Evolutionary conservation across 2,329 filamentous ascomycete species (phyloP).

Genomic region (Zasmidium angulare): DNA sequence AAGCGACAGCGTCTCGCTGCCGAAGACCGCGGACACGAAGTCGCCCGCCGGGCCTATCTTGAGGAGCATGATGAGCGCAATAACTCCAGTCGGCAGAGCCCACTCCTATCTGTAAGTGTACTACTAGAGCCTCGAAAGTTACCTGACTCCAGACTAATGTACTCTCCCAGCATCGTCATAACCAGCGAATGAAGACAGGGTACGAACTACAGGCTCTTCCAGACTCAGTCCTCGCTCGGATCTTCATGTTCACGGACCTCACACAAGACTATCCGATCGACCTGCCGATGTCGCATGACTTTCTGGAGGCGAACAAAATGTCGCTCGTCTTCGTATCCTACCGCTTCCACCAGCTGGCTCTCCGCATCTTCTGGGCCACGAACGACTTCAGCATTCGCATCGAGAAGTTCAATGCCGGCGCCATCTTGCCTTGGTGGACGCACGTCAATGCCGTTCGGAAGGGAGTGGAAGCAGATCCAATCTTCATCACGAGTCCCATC

Average conservation of each 20-base stretch:
- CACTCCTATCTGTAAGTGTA: background rate
- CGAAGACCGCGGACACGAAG: background rate
- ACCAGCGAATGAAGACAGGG: background rate
- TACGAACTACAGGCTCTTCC: background rate
- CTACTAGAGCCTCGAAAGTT: too few relatives aligned
- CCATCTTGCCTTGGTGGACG: background rate
- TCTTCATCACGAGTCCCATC: background rate
- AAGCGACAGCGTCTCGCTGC: too few relatives aligned
- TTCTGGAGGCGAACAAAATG: background rate
- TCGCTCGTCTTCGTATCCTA: background rate
- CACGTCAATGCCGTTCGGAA: background rate
- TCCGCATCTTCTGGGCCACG: background rate
- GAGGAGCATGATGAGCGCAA: background rate
- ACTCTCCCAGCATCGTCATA: background rate
- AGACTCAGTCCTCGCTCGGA: background rate
- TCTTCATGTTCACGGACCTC: background rate
- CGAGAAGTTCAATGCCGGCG: background rate
- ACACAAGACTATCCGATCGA: background rate
- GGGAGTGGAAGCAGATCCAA: background rate
- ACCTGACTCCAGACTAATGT: background rate
- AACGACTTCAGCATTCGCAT: background rate
- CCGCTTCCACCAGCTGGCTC: background rate
- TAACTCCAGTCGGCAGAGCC: background rate
- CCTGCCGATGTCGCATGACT: background rate
- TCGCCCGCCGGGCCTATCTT: background rate